These are phyloP conservation scores for Bullera alba DNA, from an alignment of 768 basidiomycete species.

Conservation along the genomic window DNA sequence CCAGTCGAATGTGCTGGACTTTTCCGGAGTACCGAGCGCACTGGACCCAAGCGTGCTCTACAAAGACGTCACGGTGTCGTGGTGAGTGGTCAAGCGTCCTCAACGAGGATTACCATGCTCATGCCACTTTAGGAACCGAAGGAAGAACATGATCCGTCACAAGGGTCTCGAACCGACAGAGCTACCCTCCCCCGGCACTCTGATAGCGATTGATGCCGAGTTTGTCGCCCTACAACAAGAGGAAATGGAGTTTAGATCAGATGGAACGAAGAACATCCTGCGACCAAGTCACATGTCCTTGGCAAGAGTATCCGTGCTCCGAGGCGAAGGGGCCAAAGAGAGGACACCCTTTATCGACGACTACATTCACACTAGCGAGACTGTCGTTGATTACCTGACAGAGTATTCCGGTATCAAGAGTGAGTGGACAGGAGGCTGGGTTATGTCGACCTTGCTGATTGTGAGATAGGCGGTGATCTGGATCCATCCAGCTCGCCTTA, in stretches of 20 bases:
- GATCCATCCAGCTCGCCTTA: slow-evolving; percentile 75
- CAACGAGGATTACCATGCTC: slow-evolving; percentile 1
- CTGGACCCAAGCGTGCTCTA: slow-evolving; percentile 70
- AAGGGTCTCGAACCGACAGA: slow-evolving; percentile 65
- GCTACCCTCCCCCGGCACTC: slow-evolving; percentile 72
- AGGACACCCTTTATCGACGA: slow-evolving; percentile 95
- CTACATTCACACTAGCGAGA: slow-evolving; percentile 92
- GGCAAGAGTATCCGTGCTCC: slow-evolving; percentile 86
- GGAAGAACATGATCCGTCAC: slow-evolving; percentile 67
- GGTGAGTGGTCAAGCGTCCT: slow-evolving; percentile 51
- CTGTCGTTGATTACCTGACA: slow-evolving; percentile 91
- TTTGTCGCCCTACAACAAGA: slow-evolving; percentile 53
- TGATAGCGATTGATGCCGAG: slow-evolving; percentile 67
- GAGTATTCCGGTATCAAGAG: slow-evolving; percentile 95
- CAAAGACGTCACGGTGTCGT: slow-evolving; percentile 79
- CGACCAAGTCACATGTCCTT: slow-evolving; percentile 85
- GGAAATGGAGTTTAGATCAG: slow-evolving; percentile 89
- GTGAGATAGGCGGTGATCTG: slow-evolving; percentile 73
- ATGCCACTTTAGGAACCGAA: slow-evolving; percentile 61
- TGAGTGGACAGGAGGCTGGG: slow-evolving; percentile 50
- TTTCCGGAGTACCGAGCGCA: slow-evolving; percentile 57
- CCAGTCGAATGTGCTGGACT: slow-evolving; percentile 56
- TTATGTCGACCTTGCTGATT: slow-evolving; percentile 3
- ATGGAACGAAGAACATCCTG: slow-evolving; percentile 86
- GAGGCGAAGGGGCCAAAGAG: slow-evolving; percentile 72